Evolutionary conservation across 1,139 yeast genomes (phyloP).

Genomic region (Fermentozyma sake): DNA sequence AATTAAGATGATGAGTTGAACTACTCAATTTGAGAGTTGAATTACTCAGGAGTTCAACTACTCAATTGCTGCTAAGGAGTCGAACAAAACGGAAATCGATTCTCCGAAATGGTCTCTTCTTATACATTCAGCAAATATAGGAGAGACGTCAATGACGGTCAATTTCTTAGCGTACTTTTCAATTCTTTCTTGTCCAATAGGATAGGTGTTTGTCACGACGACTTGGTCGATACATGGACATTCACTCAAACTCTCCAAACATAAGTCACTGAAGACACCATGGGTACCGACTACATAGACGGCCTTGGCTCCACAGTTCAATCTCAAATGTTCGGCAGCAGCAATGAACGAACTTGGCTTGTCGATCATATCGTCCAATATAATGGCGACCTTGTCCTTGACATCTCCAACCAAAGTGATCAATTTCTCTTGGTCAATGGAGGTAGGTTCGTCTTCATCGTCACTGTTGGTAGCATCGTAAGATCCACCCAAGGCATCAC

Average conservation of each 20-base stretch:
- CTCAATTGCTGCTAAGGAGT: slow-evolving; percentile 69
- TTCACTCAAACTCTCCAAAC: slow-evolving; percentile 72
- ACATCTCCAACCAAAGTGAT: slow-evolving; percentile 97
- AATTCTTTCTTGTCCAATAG: slow-evolving; percentile 63
- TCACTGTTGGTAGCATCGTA: slow-evolving; percentile 75
- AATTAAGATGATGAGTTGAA: too few species aligned
- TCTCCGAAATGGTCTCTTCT: slow-evolving; percentile 98
- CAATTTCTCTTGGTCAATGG: slow-evolving; percentile 65
- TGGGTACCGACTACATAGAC: slow-evolving; percentile 94
- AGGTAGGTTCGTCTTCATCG: slow-evolving; percentile 77
- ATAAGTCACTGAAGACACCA: slow-evolving; percentile 85
- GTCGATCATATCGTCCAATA: slow-evolving; percentile 95
- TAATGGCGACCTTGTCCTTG: slow-evolving; percentile 82
- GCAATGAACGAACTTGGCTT: slow-evolving; percentile 91
- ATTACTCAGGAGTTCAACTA: slow-evolving; percentile 12
- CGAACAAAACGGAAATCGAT: slow-evolving; percentile 86
- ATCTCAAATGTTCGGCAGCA: slow-evolving; percentile 94
- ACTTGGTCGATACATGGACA: slow-evolving; percentile 82
- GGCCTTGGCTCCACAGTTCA: slow-evolving; percentile 90
- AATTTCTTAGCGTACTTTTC: slow-evolving; percentile 56
- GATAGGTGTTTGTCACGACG: slow-evolving; percentile 95
- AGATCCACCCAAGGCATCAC: slow-evolving; percentile 75
- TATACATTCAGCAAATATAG: slow-evolving; percentile 95
- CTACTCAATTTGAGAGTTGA: neutral
- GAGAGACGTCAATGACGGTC: slow-evolving; percentile 86